Evolutionary conservation across 1,139 yeast species (phyloP), one percentile per base, ranked within the genome.

Genomic region (Saccharomyces pastorianus): DNA sequence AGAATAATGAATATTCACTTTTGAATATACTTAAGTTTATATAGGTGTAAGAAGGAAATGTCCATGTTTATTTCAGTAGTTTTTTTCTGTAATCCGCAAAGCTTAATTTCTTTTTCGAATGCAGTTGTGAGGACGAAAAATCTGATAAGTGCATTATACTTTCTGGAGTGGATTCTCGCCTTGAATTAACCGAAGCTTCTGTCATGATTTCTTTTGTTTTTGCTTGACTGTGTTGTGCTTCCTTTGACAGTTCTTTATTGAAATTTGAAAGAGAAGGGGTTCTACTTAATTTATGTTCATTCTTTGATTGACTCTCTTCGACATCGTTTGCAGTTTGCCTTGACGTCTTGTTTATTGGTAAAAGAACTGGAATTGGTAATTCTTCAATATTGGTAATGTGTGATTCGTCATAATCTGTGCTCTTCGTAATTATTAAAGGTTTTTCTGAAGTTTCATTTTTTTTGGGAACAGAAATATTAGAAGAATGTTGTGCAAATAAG

Each of bases 81-180:
- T 84, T 85, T 73, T 82, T 84, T 68, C 83, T 84, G 69, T 88
- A 88, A 66, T 88, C 96, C 1, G 95, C 95, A 71, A 88, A 84
- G 38, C 91, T 85, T 57, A 88, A 73, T 69, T 87, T 86, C 73
- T 88, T 88, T 59, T 68, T 69, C 47, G 28, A 44, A 14, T 8
- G 49, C 23, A 29, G 27, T n/a, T 23, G 41, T 34, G 50, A 34
- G 2, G 52, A 17, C 9, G 58, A 49, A 13, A 29, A 44, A 41
- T 51, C 56, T 31, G 26, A 51, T 51, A 29, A 38, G 17, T 38
- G 44, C 44, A 11, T 38, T 20, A 17, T 17, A 38, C 44, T 38
- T 8, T 38, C 53, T 49, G 29, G 54, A 20, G 50, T 41, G 4
- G 48, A 6, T 6, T 49, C 50, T 17, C 49, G 57, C 20, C 53